Evolutionary conservation across 805 yeast species (phyloP), one percentile per base, ranked within the genome.

Genomic region (Starmerella kuoi): DNA sequence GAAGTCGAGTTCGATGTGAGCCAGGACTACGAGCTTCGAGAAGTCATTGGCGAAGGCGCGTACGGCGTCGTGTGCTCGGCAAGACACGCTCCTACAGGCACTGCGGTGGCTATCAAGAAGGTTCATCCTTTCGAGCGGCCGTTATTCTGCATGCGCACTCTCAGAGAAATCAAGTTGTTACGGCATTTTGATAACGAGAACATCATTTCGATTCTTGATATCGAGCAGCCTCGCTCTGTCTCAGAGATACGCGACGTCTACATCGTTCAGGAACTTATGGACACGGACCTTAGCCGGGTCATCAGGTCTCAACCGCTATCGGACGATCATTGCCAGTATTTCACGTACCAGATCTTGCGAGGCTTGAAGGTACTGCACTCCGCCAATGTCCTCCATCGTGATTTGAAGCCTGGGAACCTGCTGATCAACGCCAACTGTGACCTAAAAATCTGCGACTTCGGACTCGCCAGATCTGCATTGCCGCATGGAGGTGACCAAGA

Each of bases 261-360:
- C 60, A 68, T 88, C 35, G 82, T 61, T 30, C 65, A 61, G 53
- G 98, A 88, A 62, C 68, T 88, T 54, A 91, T 91, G 97, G 97
- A 88, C 61, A 88, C 97, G 63, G 98, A 91, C 61, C 79, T 91
- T 85, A 95, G 88, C 62, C 97, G 88, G 61, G 91, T 91, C 55
- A 88, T 91, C 49, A 73, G 94, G 52, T 82, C 95, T 9, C 97
- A 91, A 61, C 82, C 94, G 0, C 68, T 91, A 51, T 84, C 95
- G 1, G 97, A 91, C 59, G 84, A 87, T 25, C 98, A 91, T 61
- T 87, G 83, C 61, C 98, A 91, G 64, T 77, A 84, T 48, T 91
- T 91, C 56, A 72, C 84, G 15, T 91, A 91, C 60, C 97, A 88
- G 64, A 81, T 83, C 24, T 67, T 88, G 45, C 86, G 95, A 54